Base-by-base conservation (phyloP, 495 filamentous ascomycete genomes). In the Annulohypoxylon moriforme region DNA sequence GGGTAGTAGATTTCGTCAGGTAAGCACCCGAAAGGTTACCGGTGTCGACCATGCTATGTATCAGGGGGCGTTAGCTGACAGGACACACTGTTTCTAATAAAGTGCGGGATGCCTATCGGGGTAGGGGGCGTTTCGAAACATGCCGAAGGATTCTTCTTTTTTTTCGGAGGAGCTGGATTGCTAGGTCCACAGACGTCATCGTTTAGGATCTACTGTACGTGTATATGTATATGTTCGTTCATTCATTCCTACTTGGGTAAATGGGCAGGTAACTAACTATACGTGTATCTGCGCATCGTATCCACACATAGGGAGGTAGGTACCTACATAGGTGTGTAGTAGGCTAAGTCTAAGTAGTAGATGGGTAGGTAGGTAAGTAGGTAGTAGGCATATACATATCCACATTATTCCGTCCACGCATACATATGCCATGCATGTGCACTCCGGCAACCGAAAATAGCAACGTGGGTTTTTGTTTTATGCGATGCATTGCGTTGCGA, bases 351-450 rank as follows among this genome's bases (percentile, higher is more conserved):
- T 36, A 11, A 10, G 33, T 36, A 36, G 33, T 0, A 36, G 3
- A 8, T 36, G 7, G 33, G 33, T 3, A 9, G n/a, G 36, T 47
- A 47, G 4, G 44, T 47, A 47, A 16, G 44, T 47, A 47, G 44
- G n/a, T 22, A 47, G 25, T 8, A 16, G 14, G 50, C 16, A 25
- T 14, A 24, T 13, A 36, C 8, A 18, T 56, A 53, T 61, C 55
- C 44, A 31, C 42, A 34, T 29, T 9, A 3, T 18, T 13, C n/a
- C 20, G 16, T 27, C 14, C 27, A 38, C 47, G 11, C 31, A 40
- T 58, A 31, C 56, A 60, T 67, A 67, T 67, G 64, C 56, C 44
- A 67, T 67, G 68, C 68, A 67, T 57, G 68, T 66, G 56, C 61
- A 61, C 20, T 59, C 34, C 46, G 34, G 40, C 16, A 50, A 47